Evolutionary conservation across 768 basidiomycete genomes (phyloP).

Genomic region (Amanita pseudoporphyria): DNA sequence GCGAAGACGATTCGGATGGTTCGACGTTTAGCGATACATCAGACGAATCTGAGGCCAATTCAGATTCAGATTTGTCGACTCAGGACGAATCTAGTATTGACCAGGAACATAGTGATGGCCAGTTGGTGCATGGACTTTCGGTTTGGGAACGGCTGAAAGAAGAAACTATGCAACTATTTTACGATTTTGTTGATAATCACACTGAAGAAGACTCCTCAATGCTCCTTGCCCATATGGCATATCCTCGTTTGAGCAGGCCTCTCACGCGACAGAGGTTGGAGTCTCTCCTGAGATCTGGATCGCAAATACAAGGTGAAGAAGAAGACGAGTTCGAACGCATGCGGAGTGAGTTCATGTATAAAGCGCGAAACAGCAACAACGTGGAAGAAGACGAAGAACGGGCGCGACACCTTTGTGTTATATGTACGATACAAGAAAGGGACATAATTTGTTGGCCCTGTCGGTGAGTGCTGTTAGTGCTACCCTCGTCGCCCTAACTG

Average conservation of each 20-base stretch:
- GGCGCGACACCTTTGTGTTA: conserved; percentile 40
- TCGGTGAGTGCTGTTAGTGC: conserved; percentile 32
- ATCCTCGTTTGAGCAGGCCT: conserved; percentile 3
- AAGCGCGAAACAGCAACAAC: conserved; percentile 10
- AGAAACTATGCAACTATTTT: conserved; percentile 3
- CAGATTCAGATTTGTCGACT: conserved; percentile 13
- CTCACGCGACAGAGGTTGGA: conserved; percentile 5
- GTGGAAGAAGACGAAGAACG: conserved; percentile 12
- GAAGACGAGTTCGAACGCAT: conserved; percentile 11
- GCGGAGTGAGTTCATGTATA: conserved; percentile 13
- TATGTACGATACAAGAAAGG: conserved; percentile 59
- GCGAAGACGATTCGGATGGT: conserved; percentile 25
- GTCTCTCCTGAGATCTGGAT: background rate
- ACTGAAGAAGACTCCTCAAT: conserved; percentile 1
- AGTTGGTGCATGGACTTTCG: background rate
- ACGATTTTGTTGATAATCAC: conserved; percentile 3
- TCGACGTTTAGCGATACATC: conserved; percentile 15
- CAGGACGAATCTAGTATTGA: conserved; percentile 18
- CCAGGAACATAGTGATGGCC: conserved; percentile 9
- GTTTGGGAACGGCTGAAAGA: background rate
- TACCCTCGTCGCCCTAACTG: conserved; percentile 10
- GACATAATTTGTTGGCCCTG: conserved; percentile 85
- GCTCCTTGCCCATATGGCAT: conserved; percentile 3
- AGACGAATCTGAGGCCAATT: conserved; percentile 15
- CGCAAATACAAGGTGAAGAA: background rate